phyloP scores from a whole-genome alignment of 192 early-diverging fungal genomes.

The Funneliformis geosporum region DNA sequence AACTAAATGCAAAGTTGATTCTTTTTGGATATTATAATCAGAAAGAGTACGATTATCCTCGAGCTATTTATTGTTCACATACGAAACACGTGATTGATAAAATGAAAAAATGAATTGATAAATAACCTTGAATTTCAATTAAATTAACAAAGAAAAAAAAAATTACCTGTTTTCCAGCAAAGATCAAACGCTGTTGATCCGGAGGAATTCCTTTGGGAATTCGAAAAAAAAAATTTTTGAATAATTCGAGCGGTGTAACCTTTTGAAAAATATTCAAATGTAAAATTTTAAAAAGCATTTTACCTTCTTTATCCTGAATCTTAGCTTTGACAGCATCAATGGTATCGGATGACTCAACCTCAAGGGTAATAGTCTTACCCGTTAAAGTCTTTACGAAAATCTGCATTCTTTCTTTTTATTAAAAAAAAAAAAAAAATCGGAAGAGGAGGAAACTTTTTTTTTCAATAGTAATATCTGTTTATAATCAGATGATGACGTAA shows the following conservation, averaged over 20 bases:
- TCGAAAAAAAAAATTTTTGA: background rate
- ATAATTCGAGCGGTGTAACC: background rate
- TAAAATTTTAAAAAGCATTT: background rate
- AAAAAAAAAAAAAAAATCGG: background rate
- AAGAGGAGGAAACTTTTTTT: background rate
- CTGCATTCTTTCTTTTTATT: constrained; percentile 47
- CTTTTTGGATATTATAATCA: constrained; percentile 61
- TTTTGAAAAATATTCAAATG: background rate
- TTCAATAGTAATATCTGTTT: background rate
- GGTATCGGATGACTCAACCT: constrained; percentile 76
- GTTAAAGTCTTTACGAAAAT: constrained; percentile 86
- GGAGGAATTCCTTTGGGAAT: constrained; percentile 46
- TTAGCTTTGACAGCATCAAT: constrained; percentile 84
- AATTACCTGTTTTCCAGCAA: constrained; percentile 22
- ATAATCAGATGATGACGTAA: background rate
- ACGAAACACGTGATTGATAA: constrained; percentile 34
- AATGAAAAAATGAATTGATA: too few species aligned
- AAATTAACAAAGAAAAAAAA: constrained; percentile 49
- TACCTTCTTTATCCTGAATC: constrained; percentile 88
- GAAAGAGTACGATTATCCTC: constrained; percentile 51
- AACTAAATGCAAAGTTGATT: constrained; percentile 74
- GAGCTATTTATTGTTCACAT: constrained; percentile 43
- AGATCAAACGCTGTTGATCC: constrained; percentile 37
- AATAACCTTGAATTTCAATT: constrained; percentile 47
- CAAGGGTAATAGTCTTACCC: constrained; percentile 96